Evolutionary conservation across 208 protist species (phyloP), one percentile per base, ranked within the genome.

Genomic region (Crithidia thermophila): DNA sequence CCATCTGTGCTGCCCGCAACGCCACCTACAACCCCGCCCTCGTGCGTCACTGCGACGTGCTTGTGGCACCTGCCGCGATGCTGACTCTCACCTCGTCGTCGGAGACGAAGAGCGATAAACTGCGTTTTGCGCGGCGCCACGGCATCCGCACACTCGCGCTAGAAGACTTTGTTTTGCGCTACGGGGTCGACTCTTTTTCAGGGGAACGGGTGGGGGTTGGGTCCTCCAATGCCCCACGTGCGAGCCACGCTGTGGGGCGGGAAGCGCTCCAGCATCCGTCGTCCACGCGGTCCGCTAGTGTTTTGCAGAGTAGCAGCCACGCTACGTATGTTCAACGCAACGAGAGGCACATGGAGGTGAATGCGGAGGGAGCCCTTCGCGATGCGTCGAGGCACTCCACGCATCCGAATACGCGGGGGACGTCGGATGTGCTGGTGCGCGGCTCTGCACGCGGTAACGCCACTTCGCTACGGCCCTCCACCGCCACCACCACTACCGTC

Each of bases 21-120:
- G 80, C 79, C 21, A 57, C 9, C 16, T 92, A 80, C 67, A 82
- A 74, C 40, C 13, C 56, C 13, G 25, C 64, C 4, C 65, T 92
- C 27, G 84, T 75, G 20, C 58, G 58, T 13, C 59, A 60, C 11
- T 89, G 83, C 49, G 53, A 52, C 14, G 27, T 89, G 7, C 67
- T 92, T 4, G 70, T 92, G 6, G 50, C 82, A 11, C 63, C 83
- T 14, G 28, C 61, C 25, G 23, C 50, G 4, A 13, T 23, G 33
- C 46, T 71, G 23, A 39, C 34, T 34, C 37, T 47, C 21, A 67
- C 59, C 3, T 47, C 60, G 18, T 61, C 31, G 3, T 16, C 55
- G n/a, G 42, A 23, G 20, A 49, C 42, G 7, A 16, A 37, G 18
- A 81, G 67, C 55, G 65, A 66, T 20, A 79, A 78, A 37, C 40